These are phyloP conservation scores for Aspergillus sp. DNA, from an alignment of 2,329 filamentous ascomycete genomes.

Conservation along the genomic window DNA sequence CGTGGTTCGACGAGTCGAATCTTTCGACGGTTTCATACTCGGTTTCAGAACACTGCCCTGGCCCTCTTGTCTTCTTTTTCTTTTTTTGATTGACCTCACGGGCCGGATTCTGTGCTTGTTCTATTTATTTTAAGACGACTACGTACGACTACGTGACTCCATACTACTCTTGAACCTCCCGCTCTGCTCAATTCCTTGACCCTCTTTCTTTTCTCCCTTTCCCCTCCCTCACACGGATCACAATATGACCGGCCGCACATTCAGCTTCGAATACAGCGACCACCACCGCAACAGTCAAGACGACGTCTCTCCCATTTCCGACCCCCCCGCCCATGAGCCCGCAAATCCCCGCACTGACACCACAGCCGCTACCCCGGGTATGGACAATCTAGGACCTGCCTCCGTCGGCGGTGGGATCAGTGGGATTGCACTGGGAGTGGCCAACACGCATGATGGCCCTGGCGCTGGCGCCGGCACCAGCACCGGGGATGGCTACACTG, in stretches of 20 bases:
- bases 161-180: too few species aligned
- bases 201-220: neutral
- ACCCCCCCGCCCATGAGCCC: neutral
- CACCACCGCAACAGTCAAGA: conserved; percentile 2
- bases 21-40: neutral
- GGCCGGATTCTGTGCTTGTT: too few species aligned
- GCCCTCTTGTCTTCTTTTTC: neutral
- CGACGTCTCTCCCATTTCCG: conserved; percentile 8
- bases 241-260: conserved; percentile 12
- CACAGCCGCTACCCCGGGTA: conserved; percentile 49
- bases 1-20: conserved; percentile 7
- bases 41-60: conserved; percentile 7
- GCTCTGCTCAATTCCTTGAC: neutral
- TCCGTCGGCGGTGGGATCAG: conserved; percentile 58
- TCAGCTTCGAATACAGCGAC: conserved; percentile 16
- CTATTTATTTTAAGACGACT: too few species aligned
- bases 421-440: conserved; percentile 58
- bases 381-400: conserved; percentile 58
- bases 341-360: conserved; percentile 18
- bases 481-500: conserved; percentile 16
- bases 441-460: conserved; percentile 55
- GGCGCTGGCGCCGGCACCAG: conserved; percentile 48
- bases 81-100: too few species aligned
- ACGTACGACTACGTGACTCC: too few species aligned
- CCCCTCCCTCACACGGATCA: too few species aligned